Base-by-base conservation (phyloP, 257 asterid genomes). In the Nicotiana tomentosiformis region DNA sequence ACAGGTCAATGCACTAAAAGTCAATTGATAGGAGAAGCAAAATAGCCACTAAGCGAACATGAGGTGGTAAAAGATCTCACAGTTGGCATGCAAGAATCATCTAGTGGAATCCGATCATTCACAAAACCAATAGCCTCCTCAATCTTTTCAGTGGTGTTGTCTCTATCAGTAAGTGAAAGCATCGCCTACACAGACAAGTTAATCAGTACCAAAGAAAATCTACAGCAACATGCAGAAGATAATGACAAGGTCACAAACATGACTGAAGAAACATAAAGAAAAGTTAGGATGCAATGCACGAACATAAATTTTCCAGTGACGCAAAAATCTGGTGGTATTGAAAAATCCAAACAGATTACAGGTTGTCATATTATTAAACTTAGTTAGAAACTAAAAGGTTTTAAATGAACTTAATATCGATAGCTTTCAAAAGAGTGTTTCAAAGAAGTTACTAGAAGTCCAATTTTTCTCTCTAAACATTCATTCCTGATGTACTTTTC, bases 41-140 rank as follows among this genome's bases (percentile, higher is more conserved):
- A 77, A 69, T 66, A 84, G 12, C 66, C 81, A 33, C 39, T n/a
- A 56, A 55, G 55, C 32, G 51, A 35, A 69, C 56, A 33, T 9
- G 77, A 77, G 82, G 82, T 37, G 43, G 83, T 53, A 35, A 78
- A 82, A 53, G 65, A 89, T 82, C 90, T 89, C 86, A 92, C 96
- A 17, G 74, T 53, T 62, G 83, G 81, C 81, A 61, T 64, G 82
- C 82, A 77, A 61, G 90, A 82, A 84, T 85, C 91, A 77, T 90
- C 90, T 49, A 70, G 69, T 10, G 86, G 87, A 82, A 90, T 85
- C 84, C 82, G 83, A 66, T 85, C 85, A 35, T 88, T 85, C 69
- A 90, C 89, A 66, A 83, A 88, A 82, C 86, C 90, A 46, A 89
- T 86, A 79, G 88, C 88, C 87, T 91, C 97, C 87, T 92, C 99